Conservation (phyloP, 345 rosid genomes). For the Brassica napus region DNA sequence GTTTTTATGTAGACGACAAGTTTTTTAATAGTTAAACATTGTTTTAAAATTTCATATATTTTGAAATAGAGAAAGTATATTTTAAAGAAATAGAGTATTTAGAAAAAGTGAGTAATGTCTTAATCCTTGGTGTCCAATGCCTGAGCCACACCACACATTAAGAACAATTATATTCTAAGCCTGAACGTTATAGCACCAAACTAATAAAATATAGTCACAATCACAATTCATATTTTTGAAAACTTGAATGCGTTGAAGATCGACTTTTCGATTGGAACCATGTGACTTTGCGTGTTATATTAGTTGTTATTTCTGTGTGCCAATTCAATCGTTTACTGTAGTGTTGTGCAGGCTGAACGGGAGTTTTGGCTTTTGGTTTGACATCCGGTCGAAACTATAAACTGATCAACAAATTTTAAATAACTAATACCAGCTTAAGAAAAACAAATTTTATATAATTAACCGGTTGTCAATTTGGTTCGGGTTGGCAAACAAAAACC, state of each 20-base stretch:
- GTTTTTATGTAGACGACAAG: too few relatives aligned
- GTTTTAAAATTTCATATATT: too few relatives aligned
- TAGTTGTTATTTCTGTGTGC: background rate
- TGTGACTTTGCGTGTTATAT: background rate
- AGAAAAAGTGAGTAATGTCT: background rate
- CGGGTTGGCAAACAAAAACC: too few relatives aligned
- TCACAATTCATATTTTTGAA: background rate
- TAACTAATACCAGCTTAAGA: too few relatives aligned
- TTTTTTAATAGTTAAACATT: too few relatives aligned
- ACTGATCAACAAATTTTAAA: too few relatives aligned
- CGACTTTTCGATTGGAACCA: constrained; percentile 12
- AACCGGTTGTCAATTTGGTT: too few relatives aligned
- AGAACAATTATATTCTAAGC: background rate
- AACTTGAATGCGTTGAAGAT: background rate
- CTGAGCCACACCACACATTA: constrained; percentile 14
- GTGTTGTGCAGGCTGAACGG: too few relatives aligned
- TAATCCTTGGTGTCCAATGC: constrained; percentile 5
- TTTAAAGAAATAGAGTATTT: background rate
- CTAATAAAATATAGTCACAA: background rate
- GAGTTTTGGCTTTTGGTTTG: too few relatives aligned
- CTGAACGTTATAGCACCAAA: background rate
- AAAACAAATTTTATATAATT: too few relatives aligned
- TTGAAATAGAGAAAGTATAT: too few relatives aligned
- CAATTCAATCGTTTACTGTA: background rate
- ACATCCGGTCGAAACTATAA: too few relatives aligned